Conservation (phyloP, 1,284 basidiomycete species). For the Cryptococcus sp. region DNA sequence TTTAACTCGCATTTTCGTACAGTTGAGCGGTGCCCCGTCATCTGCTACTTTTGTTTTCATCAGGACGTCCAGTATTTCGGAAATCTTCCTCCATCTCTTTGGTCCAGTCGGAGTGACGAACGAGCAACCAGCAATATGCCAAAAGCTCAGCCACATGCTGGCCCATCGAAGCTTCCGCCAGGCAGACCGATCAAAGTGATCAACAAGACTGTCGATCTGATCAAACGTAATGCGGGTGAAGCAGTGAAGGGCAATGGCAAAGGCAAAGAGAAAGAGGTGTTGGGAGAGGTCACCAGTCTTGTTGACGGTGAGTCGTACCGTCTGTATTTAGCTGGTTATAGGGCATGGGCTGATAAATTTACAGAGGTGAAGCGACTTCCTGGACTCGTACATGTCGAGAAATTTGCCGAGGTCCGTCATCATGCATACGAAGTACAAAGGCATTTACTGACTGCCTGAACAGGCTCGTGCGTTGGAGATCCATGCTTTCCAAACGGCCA, state of each 20-base stretch:
- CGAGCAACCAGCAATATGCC: constrained; percentile 6
- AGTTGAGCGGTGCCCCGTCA: not conserved
- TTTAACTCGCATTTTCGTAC: not conserved
- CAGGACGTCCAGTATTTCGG: not conserved
- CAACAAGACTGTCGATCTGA: constrained; percentile 37
- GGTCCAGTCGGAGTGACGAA: not conserved
- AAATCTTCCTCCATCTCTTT: not conserved
- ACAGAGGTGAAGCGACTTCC: constrained; percentile 61
- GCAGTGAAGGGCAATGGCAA: constrained; percentile 27
- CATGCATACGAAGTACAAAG: not conserved
- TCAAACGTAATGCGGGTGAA: constrained; percentile 19
- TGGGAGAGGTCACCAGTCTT: constrained; percentile 32
- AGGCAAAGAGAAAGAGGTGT: constrained; percentile 32
- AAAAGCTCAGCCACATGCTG: constrained; percentile 11
- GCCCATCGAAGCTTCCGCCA: constrained; percentile 4
- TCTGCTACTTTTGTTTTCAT: not conserved
- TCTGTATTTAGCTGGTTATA: too few species aligned
- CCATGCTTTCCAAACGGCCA: constrained; percentile 78
- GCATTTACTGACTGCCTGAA: not conserved
- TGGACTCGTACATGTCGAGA: constrained; percentile 76
- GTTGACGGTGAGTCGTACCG: constrained; percentile 26
- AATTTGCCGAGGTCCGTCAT: constrained; percentile 71
- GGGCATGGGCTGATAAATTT: not conserved
- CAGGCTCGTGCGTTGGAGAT: constrained; percentile 86
- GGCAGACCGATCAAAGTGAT: constrained; percentile 31